Evolutionary conservation across 306 rosid genomes (phyloP), one percentile per base, ranked within the genome.

Genomic region (Styphnolobium japonicum): DNA sequence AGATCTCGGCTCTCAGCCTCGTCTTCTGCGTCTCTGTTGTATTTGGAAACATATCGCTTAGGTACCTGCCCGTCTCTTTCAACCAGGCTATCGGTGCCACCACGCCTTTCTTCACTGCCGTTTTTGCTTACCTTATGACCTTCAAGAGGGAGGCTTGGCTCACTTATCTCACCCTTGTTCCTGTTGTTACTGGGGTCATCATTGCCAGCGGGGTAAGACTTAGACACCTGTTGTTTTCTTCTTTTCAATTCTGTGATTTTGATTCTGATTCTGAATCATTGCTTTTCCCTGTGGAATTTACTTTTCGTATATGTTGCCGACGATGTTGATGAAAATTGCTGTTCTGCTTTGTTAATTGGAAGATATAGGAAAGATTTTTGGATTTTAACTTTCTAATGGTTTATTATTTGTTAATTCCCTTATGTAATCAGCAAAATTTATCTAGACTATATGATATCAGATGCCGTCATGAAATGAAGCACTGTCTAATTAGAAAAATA

Each of bases 31-130:
- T 95, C n/a, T 95, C 99, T 29, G 99, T 95, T 10, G 99, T 95
- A 6, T 95, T 95, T 34, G 99, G 99, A 22, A 95, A 95, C 81
- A 68, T 95, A 22, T 95, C 99, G 12, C 92, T 95, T 7, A 83
- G 99, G 6, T 95, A 90, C 71, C 83, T 95, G 63, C 99, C 99
- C 8, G 99, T 95, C 0, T 93, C 98, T 21, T 95, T 95, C 80
- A 95, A 95, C 76, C 99, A 95, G 80, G 99, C 99, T 0, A 83
- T 95, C 53, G 99, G 99, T 3, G 99, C 99, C 0, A 95, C 99
- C 7, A 93, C 99, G 31, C 99, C 99, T 1, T 95, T 95, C 69
- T 95, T 95, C 81, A 95, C 99, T 72, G 99, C 99, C 7, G 89
- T 95, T 48, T 95, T 95, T 57, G 99, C 98, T 40, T 95, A 95